These are phyloP conservation scores for Leptosphaerulina australis DNA, from an alignment of 2,329 filamentous ascomycete genomes.

Conservation along the genomic window DNA sequence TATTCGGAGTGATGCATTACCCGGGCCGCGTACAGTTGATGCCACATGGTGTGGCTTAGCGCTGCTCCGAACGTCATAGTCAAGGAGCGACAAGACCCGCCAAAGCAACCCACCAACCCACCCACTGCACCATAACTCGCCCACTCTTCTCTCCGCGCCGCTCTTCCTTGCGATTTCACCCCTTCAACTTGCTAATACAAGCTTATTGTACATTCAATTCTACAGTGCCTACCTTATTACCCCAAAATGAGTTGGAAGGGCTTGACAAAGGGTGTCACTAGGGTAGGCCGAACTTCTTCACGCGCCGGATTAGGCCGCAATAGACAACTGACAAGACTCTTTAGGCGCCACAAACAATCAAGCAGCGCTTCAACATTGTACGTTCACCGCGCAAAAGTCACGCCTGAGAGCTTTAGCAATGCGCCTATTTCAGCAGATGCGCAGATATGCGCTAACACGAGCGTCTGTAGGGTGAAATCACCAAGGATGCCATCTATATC, in stretches of 20 bases:
- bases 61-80: slow-evolving; percentile 6
- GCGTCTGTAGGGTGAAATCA: slow-evolving; percentile 72
- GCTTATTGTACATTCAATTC: slow-evolving; percentile 16
- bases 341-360: slow-evolving; percentile 88
- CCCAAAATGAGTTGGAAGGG: slow-evolving; percentile 91
- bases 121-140: slow-evolving; percentile 8
- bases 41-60: slow-evolving; percentile 10
- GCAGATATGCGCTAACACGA: slow-evolving; percentile 28
- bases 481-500: slow-evolving; percentile 91
- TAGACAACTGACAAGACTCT: slow-evolving; percentile 29
- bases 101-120: slow-evolving; percentile 1
- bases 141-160: slow-evolving; percentile 16
- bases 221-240: slow-evolving; percentile 5
- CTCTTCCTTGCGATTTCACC: slow-evolving; percentile 1
- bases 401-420: not conserved
- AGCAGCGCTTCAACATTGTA: slow-evolving; percentile 85
- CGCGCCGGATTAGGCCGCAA: slow-evolving; percentile 17
- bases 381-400: slow-evolving; percentile 22
- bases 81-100: slow-evolving; percentile 6
- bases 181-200: slow-evolving; percentile 4
- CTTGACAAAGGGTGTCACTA: slow-evolving; percentile 84
- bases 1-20: not conserved
- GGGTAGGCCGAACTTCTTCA: slow-evolving; percentile 62
- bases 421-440: slow-evolving; percentile 30
- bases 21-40: not conserved